Evolutionary conservation across 495 filamentous ascomycete genomes (phyloP), one percentile per base, ranked within the genome.

Genomic region (Xylaria bambusicola): DNA sequence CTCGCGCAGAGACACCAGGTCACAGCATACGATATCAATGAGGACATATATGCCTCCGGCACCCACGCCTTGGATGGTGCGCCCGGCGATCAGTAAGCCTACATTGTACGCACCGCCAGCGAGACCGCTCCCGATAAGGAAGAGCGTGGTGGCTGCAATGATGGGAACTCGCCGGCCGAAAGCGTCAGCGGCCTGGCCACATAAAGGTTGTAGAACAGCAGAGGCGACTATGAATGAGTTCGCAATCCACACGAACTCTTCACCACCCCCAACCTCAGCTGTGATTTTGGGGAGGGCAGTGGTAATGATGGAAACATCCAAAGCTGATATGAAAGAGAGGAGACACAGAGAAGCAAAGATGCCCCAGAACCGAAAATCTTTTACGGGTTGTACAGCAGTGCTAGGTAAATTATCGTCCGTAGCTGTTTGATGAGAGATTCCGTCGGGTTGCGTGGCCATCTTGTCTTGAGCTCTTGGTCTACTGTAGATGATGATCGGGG

Each of bases 21-120:
- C 92, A 13, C 84, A 83, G 48, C 64, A 85, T 44, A 73, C 63
- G 44, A 93, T 91, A 65, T 95, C 90, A 29, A 85, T 84, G 52
- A 94, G 69, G 15, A 88, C 82, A 24, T 89, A 77, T 41, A 93
- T 79, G 1, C 91, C 92, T 53, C 88, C 88, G 50, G 86, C 88
- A n/a, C 90, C 92, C 18, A 87, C 71, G 50, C 92, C 92, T 67
- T 95, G 91, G 35, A 96, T 76, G 0, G 85, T 82, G 63, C 92
- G 77, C 26, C 88, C 90, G 0, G 81, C 80, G 49, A 95, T 81
- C 13, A 41, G 13, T 15, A 41, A 6, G 38, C 6, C 38, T 13
- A 15, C 6, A 15, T 18, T 18, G 38, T 6, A 8, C 3, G 38
- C 38, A 10, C 29, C 29, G 10, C 29, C 29, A 33, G 29, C 29